Percentiles rank a stretch among this genome's conserved stretches.
Evolutionary conservation across 805 yeast genomes (phyloP).

Genomic region (Starmerella ratchasimensis): DNA sequence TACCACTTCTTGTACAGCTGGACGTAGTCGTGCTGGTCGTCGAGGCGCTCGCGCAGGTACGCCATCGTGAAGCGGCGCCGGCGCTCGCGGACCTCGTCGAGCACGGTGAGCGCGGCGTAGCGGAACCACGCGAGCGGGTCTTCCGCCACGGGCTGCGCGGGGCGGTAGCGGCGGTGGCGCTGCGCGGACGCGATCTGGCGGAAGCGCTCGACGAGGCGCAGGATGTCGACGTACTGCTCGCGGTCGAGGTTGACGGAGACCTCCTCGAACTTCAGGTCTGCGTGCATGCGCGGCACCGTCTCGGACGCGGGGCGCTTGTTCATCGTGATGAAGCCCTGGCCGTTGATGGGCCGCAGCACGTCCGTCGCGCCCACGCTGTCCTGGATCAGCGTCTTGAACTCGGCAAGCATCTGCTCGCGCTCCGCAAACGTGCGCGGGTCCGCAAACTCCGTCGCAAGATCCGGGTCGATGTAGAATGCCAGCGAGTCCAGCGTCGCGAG

Average conservation of each 20-base stretch:
- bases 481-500: conserved; percentile 59
- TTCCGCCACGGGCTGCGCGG: conserved; percentile 37
- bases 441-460: conserved; percentile 8
- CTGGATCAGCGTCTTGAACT: conserved; percentile 26
- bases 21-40: conserved; percentile 56
- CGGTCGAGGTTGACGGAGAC: conserved; percentile 78
- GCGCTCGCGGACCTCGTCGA: conserved; percentile 66
- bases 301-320: conserved; percentile 42
- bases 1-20: conserved; percentile 50
- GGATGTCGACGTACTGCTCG: conserved; percentile 65
- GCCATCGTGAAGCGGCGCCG: conserved; percentile 85
- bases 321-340: conserved; percentile 66
- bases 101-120: conserved; percentile 65
- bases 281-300: conserved; percentile 47
- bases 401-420: conserved; percentile 24
- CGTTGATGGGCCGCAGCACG: conserved; percentile 75
- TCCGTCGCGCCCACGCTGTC: conserved; percentile 24
- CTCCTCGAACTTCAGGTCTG: conserved; percentile 72
- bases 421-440: conserved; percentile 32
- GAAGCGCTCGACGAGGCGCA: conserved; percentile 69
- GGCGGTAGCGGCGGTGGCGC: conserved; percentile 59
- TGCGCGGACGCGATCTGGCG: conserved; percentile 66
- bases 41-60: conserved; percentile 53
- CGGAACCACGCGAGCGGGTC: conserved; percentile 70
- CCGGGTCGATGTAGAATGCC: conserved; percentile 62